These are phyloP conservation scores for Acanthamoeba divionensis DNA, from an alignment of 208 protist species.

Conservation along the genomic window DNA sequence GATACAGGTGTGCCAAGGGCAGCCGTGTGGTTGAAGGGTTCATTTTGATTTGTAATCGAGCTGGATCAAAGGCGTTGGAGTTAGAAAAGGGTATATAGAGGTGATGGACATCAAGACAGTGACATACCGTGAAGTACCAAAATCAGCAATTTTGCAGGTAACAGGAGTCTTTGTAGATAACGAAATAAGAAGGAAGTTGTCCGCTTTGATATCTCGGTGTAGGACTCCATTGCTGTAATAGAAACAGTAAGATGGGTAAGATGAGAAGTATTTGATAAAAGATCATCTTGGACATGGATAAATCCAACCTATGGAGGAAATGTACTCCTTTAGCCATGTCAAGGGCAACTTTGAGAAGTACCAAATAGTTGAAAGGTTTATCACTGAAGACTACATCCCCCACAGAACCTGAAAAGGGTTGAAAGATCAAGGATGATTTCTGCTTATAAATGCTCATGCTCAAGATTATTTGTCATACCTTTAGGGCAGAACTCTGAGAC, in stretches of 20 bases:
- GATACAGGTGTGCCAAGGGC: constrained; percentile 32
- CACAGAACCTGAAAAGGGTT: background rate
- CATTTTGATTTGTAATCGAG: background rate
- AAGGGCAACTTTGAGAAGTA: constrained; percentile 17
- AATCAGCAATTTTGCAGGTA: constrained; percentile 37
- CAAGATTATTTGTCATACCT: background rate
- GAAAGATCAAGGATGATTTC: background rate
- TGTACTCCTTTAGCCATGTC: constrained; percentile 33
- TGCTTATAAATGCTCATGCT: background rate
- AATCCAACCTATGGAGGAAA: constrained; percentile 34
- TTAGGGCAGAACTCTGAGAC: constrained; percentile 7
- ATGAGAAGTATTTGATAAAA: no score
- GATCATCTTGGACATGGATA: no score
- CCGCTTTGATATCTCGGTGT: no score
- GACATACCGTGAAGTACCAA: background rate
- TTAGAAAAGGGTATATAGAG: background rate
- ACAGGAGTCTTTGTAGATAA: constrained; percentile 34
- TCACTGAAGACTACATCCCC: constrained; percentile 18
- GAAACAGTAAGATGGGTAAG: background rate
- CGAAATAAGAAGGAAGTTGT: constrained; percentile 43
- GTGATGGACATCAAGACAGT: background rate
- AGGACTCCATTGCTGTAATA: constrained; percentile 32
- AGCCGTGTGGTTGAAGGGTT: constrained; percentile 50
- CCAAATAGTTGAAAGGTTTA: constrained; percentile 33
- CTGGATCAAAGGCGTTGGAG: background rate